A percentile compares a stretch with the other conserved stretches of the same genome.
Evolutionary conservation across 306 rosid genomes (phyloP).

Genomic region (Cicer arietinum): DNA sequence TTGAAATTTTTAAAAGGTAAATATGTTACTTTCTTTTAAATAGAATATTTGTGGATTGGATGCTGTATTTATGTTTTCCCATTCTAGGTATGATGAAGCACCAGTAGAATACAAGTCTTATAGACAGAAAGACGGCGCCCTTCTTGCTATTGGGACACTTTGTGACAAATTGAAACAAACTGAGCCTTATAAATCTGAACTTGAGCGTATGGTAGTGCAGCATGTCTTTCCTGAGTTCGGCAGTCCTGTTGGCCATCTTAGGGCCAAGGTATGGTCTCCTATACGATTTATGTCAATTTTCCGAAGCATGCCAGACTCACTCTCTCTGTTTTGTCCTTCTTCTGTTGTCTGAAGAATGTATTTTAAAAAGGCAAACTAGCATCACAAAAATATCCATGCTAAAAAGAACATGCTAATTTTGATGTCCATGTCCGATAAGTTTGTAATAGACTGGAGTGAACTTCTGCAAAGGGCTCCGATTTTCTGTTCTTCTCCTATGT

Average conservation of each 20-base stretch:
- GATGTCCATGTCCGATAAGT: not conserved
- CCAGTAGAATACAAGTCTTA: constrained; percentile 77
- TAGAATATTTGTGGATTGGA: constrained; percentile 20
- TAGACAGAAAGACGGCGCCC: constrained; percentile 96
- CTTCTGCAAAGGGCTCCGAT: not conserved
- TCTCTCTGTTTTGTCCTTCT: constrained; percentile 6
- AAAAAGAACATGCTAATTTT: not conserved
- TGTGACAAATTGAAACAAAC: constrained; percentile 91
- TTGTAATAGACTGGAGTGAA: not conserved
- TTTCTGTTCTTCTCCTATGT: not conserved
- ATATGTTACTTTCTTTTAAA: constrained; percentile 15
- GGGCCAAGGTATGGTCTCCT: constrained; percentile 80
- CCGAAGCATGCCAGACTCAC: constrained; percentile 17
- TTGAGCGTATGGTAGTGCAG: constrained; percentile 95
- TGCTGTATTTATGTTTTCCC: constrained; percentile 23
- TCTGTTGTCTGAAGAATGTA: constrained; percentile 18
- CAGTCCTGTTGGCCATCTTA: constrained; percentile 93
- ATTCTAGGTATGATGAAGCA: constrained; percentile 81
- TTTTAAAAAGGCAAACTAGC: not conserved
- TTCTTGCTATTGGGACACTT: constrained; percentile 96
- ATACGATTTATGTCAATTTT: constrained; percentile 8
- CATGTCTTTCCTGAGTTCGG: constrained; percentile 96
- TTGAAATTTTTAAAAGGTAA: constrained; percentile 82
- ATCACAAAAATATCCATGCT: constrained; percentile 7
- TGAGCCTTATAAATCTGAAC: constrained; percentile 95